phyloP scores from a whole-genome alignment of 306 rosid genomes.

The Inga leiocalycina region DNA sequence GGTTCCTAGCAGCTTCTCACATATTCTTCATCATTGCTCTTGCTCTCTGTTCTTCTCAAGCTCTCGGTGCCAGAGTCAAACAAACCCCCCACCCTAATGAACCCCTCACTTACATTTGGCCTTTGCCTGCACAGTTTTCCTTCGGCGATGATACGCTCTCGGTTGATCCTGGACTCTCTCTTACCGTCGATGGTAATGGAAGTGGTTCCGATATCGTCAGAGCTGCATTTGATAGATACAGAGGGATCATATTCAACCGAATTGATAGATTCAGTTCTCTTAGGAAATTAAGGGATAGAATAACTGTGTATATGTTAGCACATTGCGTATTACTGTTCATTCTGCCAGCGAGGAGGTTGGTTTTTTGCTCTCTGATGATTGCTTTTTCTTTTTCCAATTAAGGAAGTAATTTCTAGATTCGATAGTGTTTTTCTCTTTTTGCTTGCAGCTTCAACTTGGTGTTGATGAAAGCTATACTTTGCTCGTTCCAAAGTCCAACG shows the following conservation, averaged over 20 bases:
- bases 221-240: slow-evolving; percentile 78
- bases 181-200: slow-evolving; percentile 47
- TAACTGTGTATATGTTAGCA: slow-evolving; percentile 44
- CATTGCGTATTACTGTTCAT: slow-evolving; percentile 58
- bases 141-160: slow-evolving; percentile 63
- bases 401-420: slow-evolving; percentile 16
- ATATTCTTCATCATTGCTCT: slow-evolving; percentile 26
- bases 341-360: slow-evolving; percentile 63
- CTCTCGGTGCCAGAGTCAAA: neutral
- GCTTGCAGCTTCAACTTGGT: slow-evolving; percentile 86
- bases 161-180: slow-evolving; percentile 73
- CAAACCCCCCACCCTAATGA: slow-evolving; percentile 20
- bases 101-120: slow-evolving; percentile 78
- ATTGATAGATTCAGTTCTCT: slow-evolving; percentile 33
- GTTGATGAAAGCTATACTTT: slow-evolving; percentile 90
- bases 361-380: neutral
- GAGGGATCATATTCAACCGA: slow-evolving; percentile 67
- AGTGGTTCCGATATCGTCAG: slow-evolving; percentile 50
- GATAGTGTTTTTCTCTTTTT: neutral
- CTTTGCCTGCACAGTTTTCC: slow-evolving; percentile 68
- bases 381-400: neutral
- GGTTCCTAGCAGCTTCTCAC: neutral
- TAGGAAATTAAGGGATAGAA: slow-evolving; percentile 42
- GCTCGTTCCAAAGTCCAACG: slow-evolving; percentile 54
- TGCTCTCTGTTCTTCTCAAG: slow-evolving; percentile 26